phyloP scores from a whole-genome alignment of 306 rosid species.

The Vigna nakashimae region DNA sequence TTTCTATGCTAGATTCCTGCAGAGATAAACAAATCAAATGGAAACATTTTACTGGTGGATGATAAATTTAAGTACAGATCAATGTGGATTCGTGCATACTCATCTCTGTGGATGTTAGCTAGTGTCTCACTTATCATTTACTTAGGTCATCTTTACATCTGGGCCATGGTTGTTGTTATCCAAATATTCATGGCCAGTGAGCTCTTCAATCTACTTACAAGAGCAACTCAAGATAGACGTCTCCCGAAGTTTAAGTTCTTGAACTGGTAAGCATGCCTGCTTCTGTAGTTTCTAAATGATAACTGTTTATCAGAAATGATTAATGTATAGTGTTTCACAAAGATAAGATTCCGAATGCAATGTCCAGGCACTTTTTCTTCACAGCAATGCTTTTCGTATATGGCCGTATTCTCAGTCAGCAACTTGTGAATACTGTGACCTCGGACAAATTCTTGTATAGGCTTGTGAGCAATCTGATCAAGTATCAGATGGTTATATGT shows the following conservation, averaged over 20 bases:
- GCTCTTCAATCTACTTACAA: conserved; percentile 88
- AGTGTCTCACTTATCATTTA: conserved; percentile 68
- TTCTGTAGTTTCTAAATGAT: not conserved
- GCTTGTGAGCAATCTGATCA: conserved; percentile 78
- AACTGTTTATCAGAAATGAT: not conserved
- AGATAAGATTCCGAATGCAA: conserved; percentile 45
- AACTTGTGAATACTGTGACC: conserved; percentile 83
- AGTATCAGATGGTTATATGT: conserved; percentile 97
- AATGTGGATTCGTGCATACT: conserved; percentile 85
- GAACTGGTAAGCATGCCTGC: conserved; percentile 72
- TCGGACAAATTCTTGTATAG: conserved; percentile 74
- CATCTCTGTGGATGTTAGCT: conserved; percentile 93
- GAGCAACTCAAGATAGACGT: conserved; percentile 72
- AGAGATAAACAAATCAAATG: conserved; percentile 71
- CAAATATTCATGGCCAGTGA: conserved; percentile 95
- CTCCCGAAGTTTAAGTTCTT: conserved; percentile 82
- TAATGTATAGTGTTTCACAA: conserved; percentile 2
- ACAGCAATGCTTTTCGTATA: conserved; percentile 95
- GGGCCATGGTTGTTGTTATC: conserved; percentile 87
- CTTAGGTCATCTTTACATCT: conserved; percentile 90
- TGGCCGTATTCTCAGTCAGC: conserved; percentile 95
- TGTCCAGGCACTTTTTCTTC: conserved; percentile 95
- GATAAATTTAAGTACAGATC: conserved; percentile 80
- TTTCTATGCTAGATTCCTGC: conserved; percentile 56
- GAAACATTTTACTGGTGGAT: conserved; percentile 68